Percentiles rank a stretch among this genome's conserved stretches.
Evolutionary conservation across 1,139 yeast genomes (phyloP).

Genomic region (Zhuliangozyma blackwelliae): DNA sequence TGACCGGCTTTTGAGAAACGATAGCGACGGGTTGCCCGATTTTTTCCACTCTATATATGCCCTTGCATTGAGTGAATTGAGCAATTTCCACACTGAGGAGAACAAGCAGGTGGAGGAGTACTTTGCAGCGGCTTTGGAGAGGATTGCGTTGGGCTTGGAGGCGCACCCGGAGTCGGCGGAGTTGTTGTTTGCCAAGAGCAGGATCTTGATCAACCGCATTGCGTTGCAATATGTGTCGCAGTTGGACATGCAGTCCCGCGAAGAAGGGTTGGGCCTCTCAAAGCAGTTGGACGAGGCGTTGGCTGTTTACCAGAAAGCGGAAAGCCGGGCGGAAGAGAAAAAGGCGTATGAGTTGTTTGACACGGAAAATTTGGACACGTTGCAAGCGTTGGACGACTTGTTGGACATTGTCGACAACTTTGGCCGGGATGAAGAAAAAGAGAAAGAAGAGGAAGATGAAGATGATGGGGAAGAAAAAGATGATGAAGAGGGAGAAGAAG

Average conservation of each 20-base stretch:
- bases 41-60: constrained; percentile 74
- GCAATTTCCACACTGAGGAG: constrained; percentile 47
- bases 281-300: constrained; percentile 42
- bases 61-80: constrained; percentile 63
- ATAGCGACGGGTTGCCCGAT: constrained; percentile 41
- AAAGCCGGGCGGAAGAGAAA: constrained; percentile 24
- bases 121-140: constrained; percentile 68
- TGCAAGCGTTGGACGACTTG: constrained; percentile 58
- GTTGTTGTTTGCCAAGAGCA: constrained; percentile 51
- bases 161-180: constrained; percentile 40
- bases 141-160: constrained; percentile 59
- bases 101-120: constrained; percentile 45
- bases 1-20: constrained; percentile 66
- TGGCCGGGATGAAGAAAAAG: constrained; percentile 43
- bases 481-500: constrained; percentile 23
- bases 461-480: constrained; percentile 28
- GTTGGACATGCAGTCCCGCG: constrained; percentile 36
- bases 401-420: constrained; percentile 64
- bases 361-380: constrained; percentile 43
- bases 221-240: constrained; percentile 55
- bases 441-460: constrained; percentile 26
- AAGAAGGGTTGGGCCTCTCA: constrained; percentile 22
- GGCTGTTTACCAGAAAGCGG: constrained; percentile 42
- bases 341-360: constrained; percentile 27
- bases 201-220: constrained; percentile 52